Percentiles rank a stretch among this genome's conserved stretches.
Conservation (phyloP, 495 filamentous ascomycete species). For the Hyphodiscus hymeniophilus region DNA sequence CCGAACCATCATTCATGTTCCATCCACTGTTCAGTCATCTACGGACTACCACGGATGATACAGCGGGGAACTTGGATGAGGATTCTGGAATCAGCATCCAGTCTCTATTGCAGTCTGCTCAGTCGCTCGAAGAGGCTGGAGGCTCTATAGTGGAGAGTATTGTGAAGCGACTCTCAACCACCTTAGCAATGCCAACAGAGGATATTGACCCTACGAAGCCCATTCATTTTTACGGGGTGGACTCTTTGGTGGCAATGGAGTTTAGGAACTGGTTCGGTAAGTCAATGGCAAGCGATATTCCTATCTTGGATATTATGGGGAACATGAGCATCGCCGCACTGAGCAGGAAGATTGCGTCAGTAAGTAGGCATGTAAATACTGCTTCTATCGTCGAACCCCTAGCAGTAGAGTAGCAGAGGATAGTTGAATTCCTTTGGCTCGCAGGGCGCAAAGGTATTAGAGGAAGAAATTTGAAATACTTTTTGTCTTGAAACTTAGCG, state of each 20-base stretch:
- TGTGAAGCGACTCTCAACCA: constrained; percentile 24
- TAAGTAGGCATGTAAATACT: neutral
- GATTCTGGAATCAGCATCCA: neutral
- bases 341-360: neutral
- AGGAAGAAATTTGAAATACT: too few relatives aligned
- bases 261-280: constrained; percentile 42
- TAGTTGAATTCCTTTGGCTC: too few relatives aligned
- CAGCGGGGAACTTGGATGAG: neutral
- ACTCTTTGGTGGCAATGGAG: constrained; percentile 48
- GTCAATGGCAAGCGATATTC: constrained; percentile 31
- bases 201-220: constrained; percentile 25
- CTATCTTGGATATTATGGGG: constrained; percentile 40
- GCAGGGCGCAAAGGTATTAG: too few relatives aligned
- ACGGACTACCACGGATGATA: neutral
- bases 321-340: neutral
- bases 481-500: too few relatives aligned
- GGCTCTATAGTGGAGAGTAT: constrained; percentile 26
- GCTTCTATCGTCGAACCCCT: too few relatives aligned
- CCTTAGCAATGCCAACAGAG: constrained; percentile 13
- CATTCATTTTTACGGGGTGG: constrained; percentile 29
- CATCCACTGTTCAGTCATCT: neutral
- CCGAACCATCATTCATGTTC: neutral
- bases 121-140: constrained; percentile 16
- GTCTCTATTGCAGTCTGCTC: neutral
- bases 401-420: too few relatives aligned